Base-by-base conservation (phyloP, 768 basidiomycete species). In the Boletus insuetus region DNA sequence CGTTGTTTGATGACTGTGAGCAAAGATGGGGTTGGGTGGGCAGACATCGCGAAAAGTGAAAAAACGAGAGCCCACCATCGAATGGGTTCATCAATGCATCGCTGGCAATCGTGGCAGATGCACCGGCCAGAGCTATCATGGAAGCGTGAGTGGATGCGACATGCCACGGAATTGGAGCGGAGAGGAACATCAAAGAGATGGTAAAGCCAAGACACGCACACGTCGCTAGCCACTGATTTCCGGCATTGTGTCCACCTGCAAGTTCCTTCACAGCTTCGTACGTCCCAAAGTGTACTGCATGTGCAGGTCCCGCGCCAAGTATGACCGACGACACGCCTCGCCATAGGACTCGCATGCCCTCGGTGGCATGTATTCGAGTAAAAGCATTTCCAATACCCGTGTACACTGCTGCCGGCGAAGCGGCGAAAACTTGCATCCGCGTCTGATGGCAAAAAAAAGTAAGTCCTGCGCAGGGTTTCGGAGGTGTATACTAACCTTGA, bases 21-120 rank as follows among this genome's bases (percentile, higher is more conserved):
- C n/a, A 63, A 29, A 54, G 29, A 24, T 53, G 60, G 50, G 41
- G 50, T 58, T 57, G 51, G 57, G 58, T 54, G 46, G 48, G 53
- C 45, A 34, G 39, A 38, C 48, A 37, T 40, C 44, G 46, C 51
- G 54, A 40, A 32, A 43, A 43, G 37, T 12, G 40, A 47, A 22
- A 22, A 44, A 40, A 53, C 26, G 22, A 11, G 49, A 13, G 72
- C 85, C 69, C 71, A 97, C 96, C 96, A 75, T 99, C 97, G 67
- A 99, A 99, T 3, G 97, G 97, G 72, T 98, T 99, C 97, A 99
- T 99, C 51, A 98, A 77, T 3, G 97, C 97, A 75, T 99, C 97
- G 54, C 88, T 90, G 4, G 94, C 90, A 60, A 95, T 90, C 11
- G 97, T 98, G 0, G 96, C 97, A 0, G 88, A 83, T 43, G 94